Percentiles rank a stretch among this genome's conserved stretches.
Evolutionary conservation across 495 filamentous ascomycete genomes (phyloP).

Genomic region (Alectoria sarmentosa): DNA sequence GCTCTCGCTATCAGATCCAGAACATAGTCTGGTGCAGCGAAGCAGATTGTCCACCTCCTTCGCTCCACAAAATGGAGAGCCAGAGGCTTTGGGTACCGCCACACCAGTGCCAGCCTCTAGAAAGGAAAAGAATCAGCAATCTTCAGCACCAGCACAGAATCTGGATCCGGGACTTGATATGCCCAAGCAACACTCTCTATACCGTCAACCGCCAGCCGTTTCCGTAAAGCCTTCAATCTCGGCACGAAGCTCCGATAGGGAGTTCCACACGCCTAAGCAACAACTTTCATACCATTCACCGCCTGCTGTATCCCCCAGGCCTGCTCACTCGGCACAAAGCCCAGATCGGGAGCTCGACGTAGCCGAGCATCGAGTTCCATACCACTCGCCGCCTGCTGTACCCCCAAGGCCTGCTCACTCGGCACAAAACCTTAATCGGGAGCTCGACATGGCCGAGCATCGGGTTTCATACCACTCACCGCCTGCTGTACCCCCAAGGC

Average conservation of each 20-base stretch:
- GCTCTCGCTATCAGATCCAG: not conserved
- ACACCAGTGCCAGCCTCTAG: not conserved
- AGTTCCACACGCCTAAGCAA: not conserved
- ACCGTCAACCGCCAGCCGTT: not conserved
- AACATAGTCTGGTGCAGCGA: not conserved
- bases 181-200: not conserved
- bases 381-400: not conserved
- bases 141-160: not conserved
- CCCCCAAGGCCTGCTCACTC: not conserved
- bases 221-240: not conserved
- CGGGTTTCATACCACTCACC: not conserved
- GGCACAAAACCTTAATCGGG: not conserved
- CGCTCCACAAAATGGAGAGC: not conserved
- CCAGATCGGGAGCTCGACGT: not conserved
- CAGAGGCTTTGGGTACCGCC: not conserved
- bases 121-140: not conserved
- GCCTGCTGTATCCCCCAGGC: not conserved
- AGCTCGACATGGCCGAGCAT: not conserved
- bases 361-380: not conserved
- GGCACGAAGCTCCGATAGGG: not conserved
- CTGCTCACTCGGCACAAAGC: not conserved
- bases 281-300: not conserved
- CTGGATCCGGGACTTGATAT: not conserved
- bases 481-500: not conserved
- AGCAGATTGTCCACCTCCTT: not conserved